Percentiles rank a stretch among this genome's conserved stretches.
Evolutionary conservation across 805 yeast genomes (phyloP).

Genomic region (Barnettozyma californica): DNA sequence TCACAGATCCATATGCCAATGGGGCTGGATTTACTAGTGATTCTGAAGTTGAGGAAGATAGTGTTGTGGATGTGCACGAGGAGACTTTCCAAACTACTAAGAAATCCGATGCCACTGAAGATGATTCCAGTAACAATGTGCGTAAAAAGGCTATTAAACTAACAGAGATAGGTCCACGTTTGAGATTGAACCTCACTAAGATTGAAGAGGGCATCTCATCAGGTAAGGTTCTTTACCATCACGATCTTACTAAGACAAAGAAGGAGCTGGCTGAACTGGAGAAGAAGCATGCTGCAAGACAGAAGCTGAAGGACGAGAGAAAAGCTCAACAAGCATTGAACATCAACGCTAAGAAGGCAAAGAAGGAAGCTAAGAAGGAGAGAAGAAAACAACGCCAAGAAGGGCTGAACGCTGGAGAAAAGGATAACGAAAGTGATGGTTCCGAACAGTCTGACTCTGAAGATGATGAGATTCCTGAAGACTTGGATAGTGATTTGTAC

Average conservation of each 20-base stretch:
- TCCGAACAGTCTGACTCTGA: slow-evolving; percentile 33
- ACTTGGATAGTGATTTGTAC: slow-evolving; percentile 41
- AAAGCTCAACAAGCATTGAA: slow-evolving; percentile 75
- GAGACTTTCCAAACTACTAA: slow-evolving; percentile 20
- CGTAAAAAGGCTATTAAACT: slow-evolving; percentile 83
- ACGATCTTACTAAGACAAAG: slow-evolving; percentile 56
- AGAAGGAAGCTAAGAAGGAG: slow-evolving; percentile 65
- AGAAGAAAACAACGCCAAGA: slow-evolving; percentile 55
- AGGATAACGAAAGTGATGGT: slow-evolving; percentile 23
- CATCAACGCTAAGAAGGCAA: slow-evolving; percentile 68
- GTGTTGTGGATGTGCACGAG: slow-evolving; percentile 56
- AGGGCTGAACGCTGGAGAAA: slow-evolving; percentile 27
- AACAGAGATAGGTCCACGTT: slow-evolving; percentile 90
- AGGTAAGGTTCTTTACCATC: slow-evolving; percentile 85
- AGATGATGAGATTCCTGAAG: slow-evolving; percentile 38
- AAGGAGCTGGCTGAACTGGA: slow-evolving; percentile 59
- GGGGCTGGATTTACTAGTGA: slow-evolving; percentile 76
- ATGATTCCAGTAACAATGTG: slow-evolving; percentile 19
- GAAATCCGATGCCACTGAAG: slow-evolving; percentile 11
- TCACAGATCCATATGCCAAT: slow-evolving; percentile 77
- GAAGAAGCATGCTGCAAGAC: slow-evolving; percentile 56
- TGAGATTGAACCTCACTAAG: slow-evolving; percentile 69
- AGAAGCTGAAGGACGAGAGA: slow-evolving; percentile 62
- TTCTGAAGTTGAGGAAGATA: slow-evolving; percentile 91
- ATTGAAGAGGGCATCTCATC: slow-evolving; percentile 89